A percentile compares a stretch with the other conserved stretches of the same genome.
Evolutionary conservation across 208 protist genomes (phyloP).

Genomic region (Wallacemonas sp.): DNA sequence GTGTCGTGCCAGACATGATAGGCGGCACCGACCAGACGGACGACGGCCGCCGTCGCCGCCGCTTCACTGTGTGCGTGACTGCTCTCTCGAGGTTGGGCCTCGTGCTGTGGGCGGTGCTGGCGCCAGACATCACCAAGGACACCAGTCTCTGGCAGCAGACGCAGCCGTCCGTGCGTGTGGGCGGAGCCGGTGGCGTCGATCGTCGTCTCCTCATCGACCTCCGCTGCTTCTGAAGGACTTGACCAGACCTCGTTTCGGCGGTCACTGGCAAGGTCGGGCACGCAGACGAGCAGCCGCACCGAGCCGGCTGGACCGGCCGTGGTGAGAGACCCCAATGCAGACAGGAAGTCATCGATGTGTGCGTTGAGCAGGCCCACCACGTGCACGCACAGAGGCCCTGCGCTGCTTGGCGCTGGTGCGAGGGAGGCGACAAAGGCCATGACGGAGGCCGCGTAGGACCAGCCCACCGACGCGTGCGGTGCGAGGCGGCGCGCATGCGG

Average conservation of each 20-base stretch:
- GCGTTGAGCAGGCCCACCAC: slow-evolving; percentile 27
- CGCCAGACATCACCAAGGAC: slow-evolving; percentile 47
- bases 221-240: too few relatives aligned
- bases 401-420: slow-evolving; percentile 3
- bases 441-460: slow-evolving; percentile 32
- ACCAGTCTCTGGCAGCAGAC: slow-evolving; percentile 32
- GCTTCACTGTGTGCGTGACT: too few relatives aligned
- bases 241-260: slow-evolving; percentile 62
- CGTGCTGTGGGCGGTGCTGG: not conserved
- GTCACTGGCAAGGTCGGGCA: slow-evolving; percentile 40
- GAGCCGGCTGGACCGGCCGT: not conserved
- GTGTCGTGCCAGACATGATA: slow-evolving; percentile 7
- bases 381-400: slow-evolving; percentile 28
- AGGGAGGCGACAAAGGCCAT: slow-evolving; percentile 38
- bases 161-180: slow-evolving; percentile 4
- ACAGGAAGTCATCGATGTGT: slow-evolving; percentile 29
- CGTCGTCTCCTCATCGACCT: too few relatives aligned
- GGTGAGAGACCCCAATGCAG: not conserved
- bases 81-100: too few relatives aligned
- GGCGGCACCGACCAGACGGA: not conserved
- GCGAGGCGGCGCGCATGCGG: too few relatives aligned
- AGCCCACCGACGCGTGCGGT: slow-evolving; percentile 8
- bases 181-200: not conserved
- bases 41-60: not conserved
- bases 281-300: slow-evolving; percentile 54